Evolutionary conservation across 768 basidiomycete genomes (phyloP), one percentile per base, ranked within the genome.

Genomic region (Boletus eberwhitei): DNA sequence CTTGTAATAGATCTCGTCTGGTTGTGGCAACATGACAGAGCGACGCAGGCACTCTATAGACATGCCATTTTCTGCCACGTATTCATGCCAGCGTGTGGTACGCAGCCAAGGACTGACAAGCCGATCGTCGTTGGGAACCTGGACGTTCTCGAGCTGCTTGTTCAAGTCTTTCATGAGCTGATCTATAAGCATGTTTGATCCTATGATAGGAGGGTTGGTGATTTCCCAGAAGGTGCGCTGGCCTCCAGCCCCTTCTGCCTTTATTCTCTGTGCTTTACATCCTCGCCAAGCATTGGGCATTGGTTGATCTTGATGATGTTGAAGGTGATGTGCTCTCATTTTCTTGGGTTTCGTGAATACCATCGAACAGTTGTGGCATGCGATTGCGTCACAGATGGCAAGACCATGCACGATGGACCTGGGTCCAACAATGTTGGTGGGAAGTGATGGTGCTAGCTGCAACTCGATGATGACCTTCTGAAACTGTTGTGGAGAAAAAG

Each of bases 201-300:
- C 36, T n/a, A 8, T 7, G 14, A 7, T 4, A 0, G 16, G 36
- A 5, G 36, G 6, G 8, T 8, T 2, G 4, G 7, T 48, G 2
- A 48, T 7, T 8, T 54, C 41, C 53, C 53, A 54, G 1, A 54
- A 32, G 2, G 16, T 38, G 0, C 38, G 12, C 1, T 31, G 29
- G 0, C 0, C 11, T 3, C 53, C 41, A 0, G 4, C 3, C 2
- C 29, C 53, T 8, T 54, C 6, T 3, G 24, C 1, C 5, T 50
- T 54, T 29, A 54, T 32, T 7, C 41, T 12, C 2, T 54, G 42
- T 22, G 53, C 48, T 8, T 50, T 50, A 29, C 48, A 54, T 0
- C 41, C 5, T 0, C 17, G 26, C 19, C 26, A 54, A 2, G 0
- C 6, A 0, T 35, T 2, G 0, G 46, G 40, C 2, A 34, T 3